Evolutionary conservation across 2,329 filamentous ascomycete species (phyloP), one percentile per base, ranked within the genome.

Genomic region (Sarocladium strictum): DNA sequence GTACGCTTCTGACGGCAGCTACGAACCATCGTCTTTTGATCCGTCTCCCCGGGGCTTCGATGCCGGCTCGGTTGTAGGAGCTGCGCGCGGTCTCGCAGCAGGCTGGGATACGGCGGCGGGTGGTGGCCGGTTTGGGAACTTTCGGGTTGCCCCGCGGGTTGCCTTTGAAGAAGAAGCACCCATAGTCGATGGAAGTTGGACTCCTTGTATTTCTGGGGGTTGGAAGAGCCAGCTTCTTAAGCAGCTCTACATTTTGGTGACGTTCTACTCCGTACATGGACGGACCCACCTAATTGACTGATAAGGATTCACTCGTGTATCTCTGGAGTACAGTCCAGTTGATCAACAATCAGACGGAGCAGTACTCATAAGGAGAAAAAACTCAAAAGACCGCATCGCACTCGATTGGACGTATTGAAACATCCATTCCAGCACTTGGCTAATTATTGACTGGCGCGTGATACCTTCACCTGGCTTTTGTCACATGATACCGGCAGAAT

Each of bases 151-250:
- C 47, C 67, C 63, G 57, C 69, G 67, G 12, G 68, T 69, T 15
- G 73, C 69, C 62, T 78, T 79, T 23, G 76, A 79, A 3, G 73
- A 67, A 37, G 72, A 70, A 4, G 75, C 69, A 32, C 76, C 76
- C 76, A 79, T 76, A 50, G 15, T 27, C 17, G 19, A n/a, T 40
- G 7, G 21, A 21, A 23, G 17, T 5, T n/a, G 12, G 11, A n/a
- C 21, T 32, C 9, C 3, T 35, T 51, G 47, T 4, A 35, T 4
- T 11, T 51, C 7, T 49, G 23, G 23, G 11, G 21, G 23, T 4
- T 49, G 23, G n/a, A 51, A 35, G 47, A 33, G 10, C 3, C n/a
- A 51, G 27, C 47, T 21, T 33, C 27, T 4, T 19, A 9, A 19
- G n/a, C 21, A 35, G 10, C 10, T 51, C n/a, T 51, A 21, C 7